phyloP scores from a whole-genome alignment of 139 green algal genomes.

The Chlamydomonas eustigma region DNA sequence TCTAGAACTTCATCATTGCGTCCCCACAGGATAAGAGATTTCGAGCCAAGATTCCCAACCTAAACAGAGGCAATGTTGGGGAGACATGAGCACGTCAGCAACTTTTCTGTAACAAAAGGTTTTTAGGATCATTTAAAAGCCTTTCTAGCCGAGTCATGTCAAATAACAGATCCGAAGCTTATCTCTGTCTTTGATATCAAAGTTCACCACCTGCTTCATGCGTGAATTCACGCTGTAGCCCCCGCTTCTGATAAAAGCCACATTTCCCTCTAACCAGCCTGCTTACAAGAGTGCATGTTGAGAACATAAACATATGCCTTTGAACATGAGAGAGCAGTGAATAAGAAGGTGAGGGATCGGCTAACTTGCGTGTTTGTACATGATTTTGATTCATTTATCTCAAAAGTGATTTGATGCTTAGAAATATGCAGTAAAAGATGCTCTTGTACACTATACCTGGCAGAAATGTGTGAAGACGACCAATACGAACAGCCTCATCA shows the following conservation, averaged over 20 bases:
- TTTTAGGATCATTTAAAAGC: too few relatives aligned
- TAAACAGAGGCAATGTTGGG: not conserved
- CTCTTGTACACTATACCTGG: constrained; percentile 28
- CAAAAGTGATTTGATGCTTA: too few relatives aligned
- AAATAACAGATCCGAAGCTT: not conserved
- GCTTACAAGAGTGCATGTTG: constrained; percentile 15
- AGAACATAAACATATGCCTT: too few relatives aligned
- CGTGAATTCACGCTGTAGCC: constrained; percentile 69
- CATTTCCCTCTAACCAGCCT: constrained; percentile 82
- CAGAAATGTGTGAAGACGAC: constrained; percentile 72
- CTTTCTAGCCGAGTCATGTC: not conserved
- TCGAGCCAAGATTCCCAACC: not conserved
- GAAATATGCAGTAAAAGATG: too few relatives aligned
- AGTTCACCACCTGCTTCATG: constrained; percentile 16
- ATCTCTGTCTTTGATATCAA: not conserved
- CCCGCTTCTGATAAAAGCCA: constrained; percentile 87
- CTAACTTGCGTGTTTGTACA: too few relatives aligned
- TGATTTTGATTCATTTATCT: too few relatives aligned
- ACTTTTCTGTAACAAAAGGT: not conserved
- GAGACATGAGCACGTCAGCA: not conserved
- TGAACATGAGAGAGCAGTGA: too few relatives aligned
- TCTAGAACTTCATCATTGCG: constrained; percentile 80
- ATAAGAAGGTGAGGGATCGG: too few relatives aligned
- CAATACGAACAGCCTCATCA: constrained; percentile 76
- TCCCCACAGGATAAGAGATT: constrained; percentile 89